These are phyloP conservation scores for Yamadazyma blattariae DNA, from an alignment of 1,139 yeast genomes.

Conservation along the genomic window DNA sequence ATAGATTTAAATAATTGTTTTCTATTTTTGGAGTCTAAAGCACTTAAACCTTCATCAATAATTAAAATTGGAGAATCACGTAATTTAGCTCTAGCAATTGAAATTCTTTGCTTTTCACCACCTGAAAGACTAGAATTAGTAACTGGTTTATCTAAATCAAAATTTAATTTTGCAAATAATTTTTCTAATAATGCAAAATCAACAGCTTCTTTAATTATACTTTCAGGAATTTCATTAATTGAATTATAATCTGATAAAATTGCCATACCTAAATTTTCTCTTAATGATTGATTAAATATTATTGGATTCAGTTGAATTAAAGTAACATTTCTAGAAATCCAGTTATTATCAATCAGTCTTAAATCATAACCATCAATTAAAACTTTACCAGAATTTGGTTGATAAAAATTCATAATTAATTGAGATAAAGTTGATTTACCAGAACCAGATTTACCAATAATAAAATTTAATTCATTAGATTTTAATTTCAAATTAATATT, in stretches of 20 bases:
- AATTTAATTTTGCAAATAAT: conserved; percentile 48
- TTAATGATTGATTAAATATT: conserved; percentile 61
- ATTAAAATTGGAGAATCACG: conserved; percentile 72
- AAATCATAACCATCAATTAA: conserved; percentile 53
- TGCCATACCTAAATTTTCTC: conserved; percentile 59
- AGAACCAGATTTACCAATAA: conserved; percentile 86
- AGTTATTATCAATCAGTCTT: conserved; percentile 37
- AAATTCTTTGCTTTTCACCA: conserved; percentile 83
- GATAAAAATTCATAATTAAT: conserved; percentile 59
- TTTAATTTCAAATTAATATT: conserved; percentile 44
- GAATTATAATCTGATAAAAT: conserved; percentile 23
- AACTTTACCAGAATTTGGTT: conserved; percentile 59
- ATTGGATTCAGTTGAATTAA: conserved; percentile 70
- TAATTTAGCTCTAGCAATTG: conserved; percentile 77
- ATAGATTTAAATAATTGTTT: conserved; percentile 45
- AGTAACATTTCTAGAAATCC: conserved; percentile 65
- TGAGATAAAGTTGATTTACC: conserved; percentile 85
- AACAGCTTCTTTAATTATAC: conserved; percentile 43
- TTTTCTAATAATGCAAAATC: conserved; percentile 49
- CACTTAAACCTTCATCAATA: conserved; percentile 83
- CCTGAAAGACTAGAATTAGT: conserved; percentile 71
- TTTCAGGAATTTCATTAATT: conserved; percentile 21
- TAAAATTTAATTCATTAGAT: conserved; percentile 49
- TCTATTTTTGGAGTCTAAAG: conserved; percentile 59
- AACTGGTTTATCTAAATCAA: conserved; percentile 47